Evolutionary conservation across 306 rosid species (phyloP).

Genomic region (Fragaria iinumae): DNA sequence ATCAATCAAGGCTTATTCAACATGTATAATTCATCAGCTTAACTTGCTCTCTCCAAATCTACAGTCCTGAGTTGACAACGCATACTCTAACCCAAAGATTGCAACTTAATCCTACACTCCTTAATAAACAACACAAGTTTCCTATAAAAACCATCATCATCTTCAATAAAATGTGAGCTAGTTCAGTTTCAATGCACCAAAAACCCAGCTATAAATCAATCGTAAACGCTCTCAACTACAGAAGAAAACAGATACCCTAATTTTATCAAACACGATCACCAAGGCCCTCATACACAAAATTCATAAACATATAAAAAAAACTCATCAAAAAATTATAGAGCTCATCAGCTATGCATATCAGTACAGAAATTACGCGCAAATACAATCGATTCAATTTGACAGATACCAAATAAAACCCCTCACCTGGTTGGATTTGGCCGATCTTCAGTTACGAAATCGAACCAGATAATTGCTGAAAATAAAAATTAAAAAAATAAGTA

Average conservation of each 20-base stretch:
- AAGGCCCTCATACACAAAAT: not conserved
- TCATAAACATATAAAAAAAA: not conserved
- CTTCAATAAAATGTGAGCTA: not conserved
- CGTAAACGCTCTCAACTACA: not conserved
- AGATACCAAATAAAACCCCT: conserved; percentile 9
- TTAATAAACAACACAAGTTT: not conserved
- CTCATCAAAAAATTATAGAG: not conserved
- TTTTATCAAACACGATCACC: not conserved
- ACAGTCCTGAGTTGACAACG: not conserved
- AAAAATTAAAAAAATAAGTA: not conserved
- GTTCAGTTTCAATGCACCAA: not conserved
- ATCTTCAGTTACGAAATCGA: conserved; percentile 26
- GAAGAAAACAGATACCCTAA: not conserved
- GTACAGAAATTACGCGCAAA: not conserved
- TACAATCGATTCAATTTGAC: not conserved
- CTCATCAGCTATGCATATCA: not conserved
- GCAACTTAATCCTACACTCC: not conserved
- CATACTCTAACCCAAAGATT: not conserved
- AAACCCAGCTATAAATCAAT: not conserved
- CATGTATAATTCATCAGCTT: not conserved
- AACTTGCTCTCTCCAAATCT: not conserved
- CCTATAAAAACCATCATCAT: not conserved
- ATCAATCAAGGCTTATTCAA: not conserved
- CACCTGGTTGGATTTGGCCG: conserved; percentile 20
- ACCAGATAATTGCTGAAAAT: conserved; percentile 17